Percentiles rank a stretch among this genome's conserved stretches.
Evolutionary conservation across 371 early-diverging fungal genomes (phyloP).

Genomic region (Basidiobolus heterosporus): DNA sequence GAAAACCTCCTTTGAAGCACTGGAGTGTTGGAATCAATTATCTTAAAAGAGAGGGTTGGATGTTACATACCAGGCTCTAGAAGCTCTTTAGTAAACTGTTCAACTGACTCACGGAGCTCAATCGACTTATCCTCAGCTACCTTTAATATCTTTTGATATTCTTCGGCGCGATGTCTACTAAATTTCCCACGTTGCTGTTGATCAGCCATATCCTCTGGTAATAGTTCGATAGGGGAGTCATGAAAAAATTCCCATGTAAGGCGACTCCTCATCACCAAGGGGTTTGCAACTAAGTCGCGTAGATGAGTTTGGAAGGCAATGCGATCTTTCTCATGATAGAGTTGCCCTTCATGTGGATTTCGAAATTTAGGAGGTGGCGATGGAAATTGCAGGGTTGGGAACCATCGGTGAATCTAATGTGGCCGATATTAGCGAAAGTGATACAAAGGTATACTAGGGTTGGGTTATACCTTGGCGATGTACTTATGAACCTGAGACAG

Average conservation of each 20-base stretch:
- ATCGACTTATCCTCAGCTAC: conserved; percentile 31
- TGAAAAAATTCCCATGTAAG: conserved; percentile 25
- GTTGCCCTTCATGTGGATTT: not conserved
- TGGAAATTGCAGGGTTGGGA: conserved; percentile 11
- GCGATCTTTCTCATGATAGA: conserved; percentile 33
- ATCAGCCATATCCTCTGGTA: conserved; percentile 22
- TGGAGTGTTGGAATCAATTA: no score
- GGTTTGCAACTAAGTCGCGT: conserved; percentile 21
- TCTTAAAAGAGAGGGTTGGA: no score
- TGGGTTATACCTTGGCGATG: no score
- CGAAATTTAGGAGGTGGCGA: conserved; percentile 1
- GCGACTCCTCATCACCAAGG: conserved; percentile 17
- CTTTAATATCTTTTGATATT: conserved; percentile 21
- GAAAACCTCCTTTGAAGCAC: conserved; percentile 15
- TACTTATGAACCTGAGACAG: no score
- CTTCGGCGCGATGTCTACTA: conserved; percentile 23
- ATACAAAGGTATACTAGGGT: no score
- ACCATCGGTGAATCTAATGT: conserved; percentile 10
- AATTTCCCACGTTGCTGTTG: conserved; percentile 14
- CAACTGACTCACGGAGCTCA: conserved; percentile 27
- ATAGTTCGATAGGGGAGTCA: conserved; percentile 20
- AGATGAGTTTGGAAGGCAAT: conserved; percentile 26
- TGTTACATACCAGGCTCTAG: conserved; percentile 24
- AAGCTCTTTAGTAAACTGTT: conserved; percentile 29
- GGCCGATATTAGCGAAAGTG: no score